phyloP scores from a whole-genome alignment of 2,329 filamentous ascomycete species.

The Domatiomyces catenatus region DNA sequence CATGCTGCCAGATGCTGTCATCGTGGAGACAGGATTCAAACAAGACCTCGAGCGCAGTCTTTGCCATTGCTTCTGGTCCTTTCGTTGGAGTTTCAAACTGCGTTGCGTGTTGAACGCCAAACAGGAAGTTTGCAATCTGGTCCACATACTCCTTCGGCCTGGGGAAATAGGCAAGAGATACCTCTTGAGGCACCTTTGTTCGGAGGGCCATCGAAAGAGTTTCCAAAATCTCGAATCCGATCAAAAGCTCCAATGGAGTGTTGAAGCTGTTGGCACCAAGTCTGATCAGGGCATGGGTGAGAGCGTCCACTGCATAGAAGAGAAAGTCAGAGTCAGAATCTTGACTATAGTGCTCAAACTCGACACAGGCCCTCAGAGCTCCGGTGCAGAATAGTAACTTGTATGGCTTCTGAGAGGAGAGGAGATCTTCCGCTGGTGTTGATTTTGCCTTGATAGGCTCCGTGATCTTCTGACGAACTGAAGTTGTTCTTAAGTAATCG shows the following conservation, averaged over 20 bases:
- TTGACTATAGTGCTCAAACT: conserved; percentile 27
- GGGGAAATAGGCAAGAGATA: conserved; percentile 19
- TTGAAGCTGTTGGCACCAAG: conserved; percentile 35
- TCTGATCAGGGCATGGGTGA: conserved; percentile 47
- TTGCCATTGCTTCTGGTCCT: conserved; percentile 5
- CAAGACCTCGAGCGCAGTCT: conserved; percentile 28
- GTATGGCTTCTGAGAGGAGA: conserved; percentile 54
- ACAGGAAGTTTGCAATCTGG: conserved; percentile 8
- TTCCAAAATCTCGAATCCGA: conserved; percentile 42
- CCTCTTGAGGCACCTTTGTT: conserved; percentile 27
- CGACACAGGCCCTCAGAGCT: conserved; percentile 48
- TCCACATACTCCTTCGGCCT: conserved; percentile 17
- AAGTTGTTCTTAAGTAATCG: conserved; percentile 54
- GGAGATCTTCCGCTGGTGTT: conserved; percentile 45
- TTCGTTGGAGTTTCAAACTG: not conserved
- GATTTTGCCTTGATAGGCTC: conserved; percentile 41
- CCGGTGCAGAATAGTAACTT: conserved; percentile 59
- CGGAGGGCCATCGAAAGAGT: conserved; percentile 41
- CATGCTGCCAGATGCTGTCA: conserved; percentile 29
- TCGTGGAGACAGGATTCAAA: conserved; percentile 36
- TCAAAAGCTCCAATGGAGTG: conserved; percentile 32
- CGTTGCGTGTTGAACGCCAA: not conserved
- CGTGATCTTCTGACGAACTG: conserved; percentile 49
- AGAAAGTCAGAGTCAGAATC: conserved; percentile 25
- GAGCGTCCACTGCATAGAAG: conserved; percentile 34